Percentiles rank a stretch among this genome's conserved stretches.
Conservation (phyloP, 345 rosid species). For the Punica granatum region DNA sequence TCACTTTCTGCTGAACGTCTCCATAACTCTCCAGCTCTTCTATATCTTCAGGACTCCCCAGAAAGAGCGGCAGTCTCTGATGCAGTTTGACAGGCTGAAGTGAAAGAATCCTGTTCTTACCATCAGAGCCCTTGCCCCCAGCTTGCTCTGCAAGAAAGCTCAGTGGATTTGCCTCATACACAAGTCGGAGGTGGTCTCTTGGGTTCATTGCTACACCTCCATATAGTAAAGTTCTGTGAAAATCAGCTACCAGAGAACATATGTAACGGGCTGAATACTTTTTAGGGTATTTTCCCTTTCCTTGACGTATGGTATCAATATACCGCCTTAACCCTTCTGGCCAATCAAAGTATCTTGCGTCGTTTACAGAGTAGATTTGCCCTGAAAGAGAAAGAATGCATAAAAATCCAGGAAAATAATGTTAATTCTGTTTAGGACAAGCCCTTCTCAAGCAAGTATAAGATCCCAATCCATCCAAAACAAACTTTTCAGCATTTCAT, state of each 20-base stretch:
- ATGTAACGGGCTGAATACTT: slow-evolving; percentile 91
- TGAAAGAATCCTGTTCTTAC: slow-evolving; percentile 62
- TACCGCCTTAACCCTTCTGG: slow-evolving; percentile 76
- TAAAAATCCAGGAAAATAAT: background rate
- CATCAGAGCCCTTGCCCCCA: slow-evolving; percentile 86
- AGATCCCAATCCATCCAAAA: background rate
- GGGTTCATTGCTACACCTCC: slow-evolving; percentile 96
- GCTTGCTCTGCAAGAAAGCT: slow-evolving; percentile 85
- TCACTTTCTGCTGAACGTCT: slow-evolving; percentile 83
- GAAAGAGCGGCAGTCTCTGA: slow-evolving; percentile 80
- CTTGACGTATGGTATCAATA: slow-evolving; percentile 79
- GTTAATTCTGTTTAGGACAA: background rate
- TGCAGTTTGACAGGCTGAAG: slow-evolving; percentile 82
- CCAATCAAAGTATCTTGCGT: slow-evolving; percentile 94
- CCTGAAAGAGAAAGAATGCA: slow-evolving; percentile 32
- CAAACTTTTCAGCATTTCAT: too few species aligned
- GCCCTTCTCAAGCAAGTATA: background rate
- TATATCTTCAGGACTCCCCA: slow-evolving; percentile 76
- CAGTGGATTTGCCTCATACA: slow-evolving; percentile 87
- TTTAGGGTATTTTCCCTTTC: slow-evolving; percentile 81
- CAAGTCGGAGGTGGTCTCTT: slow-evolving; percentile 85
- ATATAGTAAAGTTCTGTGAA: slow-evolving; percentile 76
- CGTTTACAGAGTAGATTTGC: slow-evolving; percentile 88
- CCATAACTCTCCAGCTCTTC: slow-evolving; percentile 74
- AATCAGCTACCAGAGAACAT: slow-evolving; percentile 91